Conservation (phyloP, 768 basidiomycete species). For the Fomitopsis serialis region DNA sequence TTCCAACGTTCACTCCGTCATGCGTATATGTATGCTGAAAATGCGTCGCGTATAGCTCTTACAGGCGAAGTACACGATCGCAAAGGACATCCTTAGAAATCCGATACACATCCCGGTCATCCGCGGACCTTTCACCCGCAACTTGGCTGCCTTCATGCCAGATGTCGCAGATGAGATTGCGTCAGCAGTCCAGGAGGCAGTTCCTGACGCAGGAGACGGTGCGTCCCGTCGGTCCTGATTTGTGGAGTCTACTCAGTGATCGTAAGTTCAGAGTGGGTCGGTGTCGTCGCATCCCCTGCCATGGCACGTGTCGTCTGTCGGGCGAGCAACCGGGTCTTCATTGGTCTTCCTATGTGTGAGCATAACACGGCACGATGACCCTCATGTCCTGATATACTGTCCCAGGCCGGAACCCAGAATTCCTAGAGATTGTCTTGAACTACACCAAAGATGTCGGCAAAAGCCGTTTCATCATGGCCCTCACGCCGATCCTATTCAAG, state of each 20-base stretch:
- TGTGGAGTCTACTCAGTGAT: background rate
- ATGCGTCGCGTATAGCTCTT: conserved; percentile 10
- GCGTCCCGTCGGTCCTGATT: background rate
- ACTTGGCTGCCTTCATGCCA: conserved; percentile 8
- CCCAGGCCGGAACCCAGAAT: conserved; percentile 24
- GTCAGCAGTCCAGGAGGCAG: conserved; percentile 9
- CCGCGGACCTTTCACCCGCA: conserved; percentile 14
- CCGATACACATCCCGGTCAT: conserved; percentile 16
- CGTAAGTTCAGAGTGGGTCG: conserved; percentile 1
- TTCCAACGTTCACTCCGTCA: too few relatives aligned
- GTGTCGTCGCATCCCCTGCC: background rate
- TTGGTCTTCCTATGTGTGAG: conserved; percentile 45
- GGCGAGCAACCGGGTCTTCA: conserved; percentile 39
- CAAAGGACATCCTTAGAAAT: conserved; percentile 10
- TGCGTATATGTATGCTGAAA: background rate
- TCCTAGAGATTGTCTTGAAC: conserved; percentile 21
- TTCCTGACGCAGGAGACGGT: conserved; percentile 10
- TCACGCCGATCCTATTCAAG: conserved; percentile 28
- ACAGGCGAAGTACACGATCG: conserved; percentile 33
- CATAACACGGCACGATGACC: conserved; percentile 8
- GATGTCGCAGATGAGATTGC: conserved; percentile 14
- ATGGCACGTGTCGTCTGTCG: conserved; percentile 31
- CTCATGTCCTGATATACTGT: background rate
- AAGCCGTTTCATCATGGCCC: conserved; percentile 15
- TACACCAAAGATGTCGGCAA: conserved; percentile 28